These are phyloP conservation scores for Rhododendron henanense DNA, from an alignment of 148 eudicot species.

Conservation along the genomic window DNA sequence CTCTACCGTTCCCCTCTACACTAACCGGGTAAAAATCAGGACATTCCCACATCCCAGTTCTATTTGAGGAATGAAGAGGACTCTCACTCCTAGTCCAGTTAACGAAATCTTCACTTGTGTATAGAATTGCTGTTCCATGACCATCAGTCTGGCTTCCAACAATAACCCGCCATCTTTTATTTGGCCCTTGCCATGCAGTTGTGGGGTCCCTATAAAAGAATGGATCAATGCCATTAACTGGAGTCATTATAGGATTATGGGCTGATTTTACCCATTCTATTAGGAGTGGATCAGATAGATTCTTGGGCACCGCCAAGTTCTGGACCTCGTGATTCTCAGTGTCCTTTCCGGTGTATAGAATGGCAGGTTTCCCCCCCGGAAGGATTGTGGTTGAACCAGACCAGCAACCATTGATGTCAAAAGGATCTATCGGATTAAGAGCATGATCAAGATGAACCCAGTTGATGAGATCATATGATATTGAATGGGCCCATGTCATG, in stretches of 20 bases:
- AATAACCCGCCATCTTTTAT: constrained; percentile 20
- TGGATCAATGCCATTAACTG: constrained; percentile 11
- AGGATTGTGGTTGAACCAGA: constrained; percentile 55
- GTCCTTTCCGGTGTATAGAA: constrained; percentile 43
- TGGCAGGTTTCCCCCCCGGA: constrained; percentile 34
- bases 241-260: constrained; percentile 30
- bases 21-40: constrained; percentile 26
- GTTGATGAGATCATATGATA: constrained; percentile 50
- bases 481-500: constrained; percentile 36
- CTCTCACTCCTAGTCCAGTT: constrained; percentile 12
- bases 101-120: constrained; percentile 24
- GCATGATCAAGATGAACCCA: constrained; percentile 47
- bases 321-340: constrained; percentile 23
- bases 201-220: constrained; percentile 33
- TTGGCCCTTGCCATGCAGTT: constrained; percentile 34
- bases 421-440: constrained; percentile 30
- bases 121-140: constrained; percentile 18
- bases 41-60: constrained; percentile 28
- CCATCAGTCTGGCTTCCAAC: constrained; percentile 21
- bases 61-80: constrained; percentile 21
- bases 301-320: constrained; percentile 45
- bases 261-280: constrained; percentile 46
- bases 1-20: not conserved
- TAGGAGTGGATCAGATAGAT: constrained; percentile 46
- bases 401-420: constrained; percentile 49